Conservation (phyloP, 257 asterid species). For the Primulina tabacum region DNA sequence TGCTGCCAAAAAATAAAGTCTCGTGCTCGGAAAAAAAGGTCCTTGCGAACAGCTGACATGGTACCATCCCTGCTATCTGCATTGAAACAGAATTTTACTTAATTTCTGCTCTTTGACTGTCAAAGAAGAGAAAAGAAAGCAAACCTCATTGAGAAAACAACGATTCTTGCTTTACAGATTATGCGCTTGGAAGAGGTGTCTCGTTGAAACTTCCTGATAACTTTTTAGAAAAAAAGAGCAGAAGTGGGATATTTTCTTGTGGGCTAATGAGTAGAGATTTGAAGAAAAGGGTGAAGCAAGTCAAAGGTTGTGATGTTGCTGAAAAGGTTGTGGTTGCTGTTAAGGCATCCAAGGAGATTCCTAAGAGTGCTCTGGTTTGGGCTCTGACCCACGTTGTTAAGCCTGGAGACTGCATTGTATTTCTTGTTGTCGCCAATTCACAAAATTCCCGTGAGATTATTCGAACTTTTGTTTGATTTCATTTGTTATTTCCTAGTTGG, state of each 20-base stretch:
- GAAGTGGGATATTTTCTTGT: constrained; percentile 8
- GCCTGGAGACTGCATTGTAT: constrained; percentile 95
- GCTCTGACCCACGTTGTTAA: constrained; percentile 96
- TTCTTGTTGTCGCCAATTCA: constrained; percentile 80
- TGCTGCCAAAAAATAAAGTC: constrained; percentile 38
- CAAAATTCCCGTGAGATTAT: constrained; percentile 61
- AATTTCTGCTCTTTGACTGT: constrained; percentile 38
- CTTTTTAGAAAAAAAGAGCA: constrained; percentile 1
- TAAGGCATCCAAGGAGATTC: constrained; percentile 91
- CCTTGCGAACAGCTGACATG: constrained; percentile 35
- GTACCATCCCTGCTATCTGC: constrained; percentile 42
- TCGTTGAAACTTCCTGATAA: not conserved
- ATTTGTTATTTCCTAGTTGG: not conserved
- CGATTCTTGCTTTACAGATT: not conserved
- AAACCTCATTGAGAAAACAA: not conserved
- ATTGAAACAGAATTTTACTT: constrained; percentile 33
- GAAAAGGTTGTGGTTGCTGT: constrained; percentile 98
- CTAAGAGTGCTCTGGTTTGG: constrained; percentile 91
- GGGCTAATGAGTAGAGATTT: constrained; percentile 58
- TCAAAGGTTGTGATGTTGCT: constrained; percentile 51
- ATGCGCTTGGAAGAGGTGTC: not conserved
- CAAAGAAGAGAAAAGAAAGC: not conserved
- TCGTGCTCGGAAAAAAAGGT: constrained; percentile 39
- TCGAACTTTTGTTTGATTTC: constrained; percentile 2
- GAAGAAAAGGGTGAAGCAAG: constrained; percentile 62